Conservation (phyloP, 2,329 filamentous ascomycete species). For the Scedosporium minutisporum region DNA sequence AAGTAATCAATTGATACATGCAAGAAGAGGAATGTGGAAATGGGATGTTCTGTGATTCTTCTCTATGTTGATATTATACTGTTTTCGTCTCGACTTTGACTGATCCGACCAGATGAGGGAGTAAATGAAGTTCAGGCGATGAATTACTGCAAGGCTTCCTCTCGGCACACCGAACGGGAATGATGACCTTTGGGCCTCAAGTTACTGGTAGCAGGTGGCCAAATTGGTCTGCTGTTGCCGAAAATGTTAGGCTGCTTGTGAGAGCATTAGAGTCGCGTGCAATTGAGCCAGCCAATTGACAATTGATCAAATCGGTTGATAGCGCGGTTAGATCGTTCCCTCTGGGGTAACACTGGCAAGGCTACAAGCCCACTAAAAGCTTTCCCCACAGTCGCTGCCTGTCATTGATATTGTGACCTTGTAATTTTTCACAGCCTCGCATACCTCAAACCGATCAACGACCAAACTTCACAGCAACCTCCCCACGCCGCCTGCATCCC, state of each 20-base stretch:
- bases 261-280: no score
- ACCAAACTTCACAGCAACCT: background rate
- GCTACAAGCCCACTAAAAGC: slow-evolving; percentile 5
- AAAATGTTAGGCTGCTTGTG: background rate
- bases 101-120: no score
- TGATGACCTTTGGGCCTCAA: background rate
- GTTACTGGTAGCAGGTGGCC: background rate
- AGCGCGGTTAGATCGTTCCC: background rate
- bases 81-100: no score
- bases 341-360: slow-evolving; percentile 8
- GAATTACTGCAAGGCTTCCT: no score
- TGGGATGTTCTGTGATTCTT: background rate
- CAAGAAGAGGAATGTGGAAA: slow-evolving; percentile 7
- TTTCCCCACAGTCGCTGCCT: background rate
- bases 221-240: background rate
- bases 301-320: background rate
- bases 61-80: no score
- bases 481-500: background rate
- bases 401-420: background rate
- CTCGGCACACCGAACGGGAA: no score
- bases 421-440: slow-evolving; percentile 4
- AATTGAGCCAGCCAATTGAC: no score
- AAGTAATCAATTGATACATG: slow-evolving; percentile 19
- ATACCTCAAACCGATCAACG: background rate
- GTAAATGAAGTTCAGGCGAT: no score